Percentiles rank a stretch among this genome's conserved stretches.
These are phyloP conservation scores for Myriosclerotinia duriaeana DNA, from an alignment of 2,329 filamentous ascomycete genomes.

Conservation along the genomic window DNA sequence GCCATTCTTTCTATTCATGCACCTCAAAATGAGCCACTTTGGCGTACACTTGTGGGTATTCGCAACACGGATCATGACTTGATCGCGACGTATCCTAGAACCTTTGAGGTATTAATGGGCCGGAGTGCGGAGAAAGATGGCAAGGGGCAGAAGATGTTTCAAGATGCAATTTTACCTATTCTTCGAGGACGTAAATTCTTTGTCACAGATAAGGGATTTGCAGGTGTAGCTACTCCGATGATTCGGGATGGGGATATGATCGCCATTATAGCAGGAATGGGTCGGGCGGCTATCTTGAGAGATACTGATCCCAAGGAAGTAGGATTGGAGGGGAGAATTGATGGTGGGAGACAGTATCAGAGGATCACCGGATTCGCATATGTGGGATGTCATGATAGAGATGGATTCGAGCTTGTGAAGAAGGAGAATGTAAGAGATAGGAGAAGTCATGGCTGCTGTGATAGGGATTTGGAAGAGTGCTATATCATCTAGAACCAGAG, in stretches of 20 bases:
- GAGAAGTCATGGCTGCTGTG: background rate
- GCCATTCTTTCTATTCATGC: background rate
- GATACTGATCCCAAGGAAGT: background rate
- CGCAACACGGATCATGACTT: slow-evolving; percentile 3
- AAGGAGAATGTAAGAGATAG: background rate
- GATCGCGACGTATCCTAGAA: background rate
- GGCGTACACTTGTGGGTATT: slow-evolving; percentile 13
- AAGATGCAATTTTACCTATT: slow-evolving; percentile 10
- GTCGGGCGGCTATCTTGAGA: background rate
- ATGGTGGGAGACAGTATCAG: background rate
- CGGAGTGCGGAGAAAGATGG: background rate
- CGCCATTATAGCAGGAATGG: background rate
- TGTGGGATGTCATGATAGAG: slow-evolving; percentile 10
- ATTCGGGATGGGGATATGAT: slow-evolving; percentile 8
- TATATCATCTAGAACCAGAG: background rate
- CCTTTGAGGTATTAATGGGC: slow-evolving; percentile 11
- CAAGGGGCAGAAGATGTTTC: slow-evolving; percentile 5
- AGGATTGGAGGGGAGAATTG: background rate
- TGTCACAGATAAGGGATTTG: slow-evolving; percentile 6
- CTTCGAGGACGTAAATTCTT: slow-evolving; percentile 1
- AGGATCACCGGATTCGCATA: slow-evolving; percentile 14
- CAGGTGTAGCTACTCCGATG: slow-evolving; percentile 10
- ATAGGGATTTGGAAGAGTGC: background rate
- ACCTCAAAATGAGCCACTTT: background rate
- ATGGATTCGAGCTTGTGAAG: background rate